phyloP scores from a whole-genome alignment of 768 basidiomycete genomes.

The Suillus plorans region DNA sequence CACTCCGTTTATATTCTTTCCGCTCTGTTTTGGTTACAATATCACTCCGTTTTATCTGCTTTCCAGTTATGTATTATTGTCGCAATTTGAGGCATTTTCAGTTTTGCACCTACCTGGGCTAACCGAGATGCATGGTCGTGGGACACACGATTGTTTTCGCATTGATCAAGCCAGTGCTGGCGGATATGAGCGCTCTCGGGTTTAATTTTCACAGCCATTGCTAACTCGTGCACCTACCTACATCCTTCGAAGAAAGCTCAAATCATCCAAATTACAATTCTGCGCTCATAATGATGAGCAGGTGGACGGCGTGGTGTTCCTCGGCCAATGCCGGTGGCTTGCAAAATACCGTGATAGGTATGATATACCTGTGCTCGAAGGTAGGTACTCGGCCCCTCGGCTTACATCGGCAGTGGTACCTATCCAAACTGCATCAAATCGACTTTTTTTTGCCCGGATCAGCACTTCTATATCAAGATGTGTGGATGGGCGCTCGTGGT shows the following conservation, averaged over 20 bases:
- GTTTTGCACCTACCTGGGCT: neutral
- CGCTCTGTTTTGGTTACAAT: constrained; percentile 34
- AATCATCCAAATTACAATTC: neutral
- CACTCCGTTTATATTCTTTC: constrained; percentile 35
- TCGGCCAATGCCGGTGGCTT: neutral
- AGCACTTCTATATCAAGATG: neutral
- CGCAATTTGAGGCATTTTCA: constrained; percentile 2
- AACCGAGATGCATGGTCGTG: neutral
- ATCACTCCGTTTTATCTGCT: constrained; percentile 36
- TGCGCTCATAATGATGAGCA: neutral
- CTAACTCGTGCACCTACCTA: neutral
- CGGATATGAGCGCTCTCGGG: neutral
- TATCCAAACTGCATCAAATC: neutral
- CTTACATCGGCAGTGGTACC: neutral
- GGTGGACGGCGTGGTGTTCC: neutral
- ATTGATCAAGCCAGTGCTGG: neutral
- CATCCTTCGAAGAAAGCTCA: neutral
- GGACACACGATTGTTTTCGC: neutral
- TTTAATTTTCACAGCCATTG: neutral
- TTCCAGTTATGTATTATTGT: constrained; percentile 36
- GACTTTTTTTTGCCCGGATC: neutral
- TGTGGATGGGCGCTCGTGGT: neutral
- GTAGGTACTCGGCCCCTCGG: neutral
- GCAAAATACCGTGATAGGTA: neutral
- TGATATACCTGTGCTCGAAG: neutral